These are phyloP conservation scores for Triticum monococcum DNA, from an alignment of 176 grass and related monocot species.

Conservation along the genomic window DNA sequence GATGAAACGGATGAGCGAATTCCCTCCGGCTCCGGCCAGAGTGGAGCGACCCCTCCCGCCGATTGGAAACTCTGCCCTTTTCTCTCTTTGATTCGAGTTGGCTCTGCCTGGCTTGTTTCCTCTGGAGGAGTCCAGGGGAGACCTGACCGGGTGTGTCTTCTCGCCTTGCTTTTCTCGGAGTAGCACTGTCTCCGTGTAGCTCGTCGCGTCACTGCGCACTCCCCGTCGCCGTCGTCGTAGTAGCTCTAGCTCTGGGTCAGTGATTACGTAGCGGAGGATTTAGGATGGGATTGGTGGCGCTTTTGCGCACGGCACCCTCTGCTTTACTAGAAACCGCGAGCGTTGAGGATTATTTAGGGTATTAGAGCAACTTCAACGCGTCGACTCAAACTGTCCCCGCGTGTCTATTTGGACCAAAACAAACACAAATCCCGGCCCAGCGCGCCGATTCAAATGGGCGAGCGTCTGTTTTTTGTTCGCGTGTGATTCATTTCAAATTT, in stretches of 20 bases:
- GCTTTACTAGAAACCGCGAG: neutral
- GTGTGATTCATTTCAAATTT: too few species aligned
- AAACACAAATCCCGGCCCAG: too few species aligned
- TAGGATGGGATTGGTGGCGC: neutral
- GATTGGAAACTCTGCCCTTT: neutral
- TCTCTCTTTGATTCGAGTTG: neutral
- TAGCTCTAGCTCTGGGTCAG: neutral
- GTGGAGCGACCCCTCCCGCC: too few species aligned
- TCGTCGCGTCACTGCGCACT: constrained; percentile 40
- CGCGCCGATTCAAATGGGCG: too few species aligned
- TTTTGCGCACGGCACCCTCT: neutral
- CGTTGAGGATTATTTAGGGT: neutral
- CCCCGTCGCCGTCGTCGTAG: neutral
- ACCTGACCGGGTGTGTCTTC: constrained; percentile 12
- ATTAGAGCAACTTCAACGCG: too few species aligned
- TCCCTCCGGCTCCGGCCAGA: too few species aligned
- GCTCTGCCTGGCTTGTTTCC: neutral
- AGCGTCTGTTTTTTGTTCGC: too few species aligned
- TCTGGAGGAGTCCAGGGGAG: neutral
- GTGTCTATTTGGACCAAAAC: too few species aligned
- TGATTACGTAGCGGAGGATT: constrained; percentile 15
- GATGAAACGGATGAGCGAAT: neutral
- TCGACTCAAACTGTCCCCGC: too few species aligned
- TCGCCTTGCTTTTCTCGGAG: neutral
- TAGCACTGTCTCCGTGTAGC: neutral